phyloP scores from a whole-genome alignment of 805 yeast species.

The Wickerhamiella cacticola region DNA sequence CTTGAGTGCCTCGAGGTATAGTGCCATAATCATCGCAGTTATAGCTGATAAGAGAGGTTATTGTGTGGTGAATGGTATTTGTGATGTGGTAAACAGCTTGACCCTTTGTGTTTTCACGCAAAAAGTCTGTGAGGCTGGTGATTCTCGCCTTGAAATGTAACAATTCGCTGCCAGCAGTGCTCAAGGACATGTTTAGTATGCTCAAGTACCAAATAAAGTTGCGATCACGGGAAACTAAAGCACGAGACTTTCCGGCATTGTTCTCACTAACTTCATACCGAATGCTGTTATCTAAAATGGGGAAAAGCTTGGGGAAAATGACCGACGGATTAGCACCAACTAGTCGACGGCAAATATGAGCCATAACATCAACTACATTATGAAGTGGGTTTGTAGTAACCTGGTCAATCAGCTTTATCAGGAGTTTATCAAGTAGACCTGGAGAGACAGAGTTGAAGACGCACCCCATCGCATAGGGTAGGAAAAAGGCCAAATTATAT shows the following conservation, averaged over 20 bases:
- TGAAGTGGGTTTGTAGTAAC: constrained; percentile 47
- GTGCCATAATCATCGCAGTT: constrained; percentile 20
- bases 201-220: constrained; percentile 59
- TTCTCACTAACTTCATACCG: constrained; percentile 58
- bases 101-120: constrained; percentile 42
- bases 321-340: constrained; percentile 48
- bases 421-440: constrained; percentile 22
- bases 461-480: constrained; percentile 31
- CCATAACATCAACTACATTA: constrained; percentile 49
- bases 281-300: constrained; percentile 40
- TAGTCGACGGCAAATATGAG: constrained; percentile 60
- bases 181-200: constrained; percentile 55
- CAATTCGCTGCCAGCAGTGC: constrained; percentile 49
- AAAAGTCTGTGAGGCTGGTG: constrained; percentile 34
- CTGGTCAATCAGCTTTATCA: constrained; percentile 34
- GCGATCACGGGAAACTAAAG: constrained; percentile 62
- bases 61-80: constrained; percentile 51
- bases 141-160: constrained; percentile 38
- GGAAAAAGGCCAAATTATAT: constrained; percentile 33
- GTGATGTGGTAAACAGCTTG: constrained; percentile 54
- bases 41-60: constrained; percentile 51
- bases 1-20: constrained; percentile 15
- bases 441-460: constrained; percentile 27
- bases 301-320: constrained; percentile 36
- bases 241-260: constrained; percentile 67